Base-by-base conservation (phyloP, 2,329 filamentous ascomycete species). In the Pseudocercospora cruenta region DNA sequence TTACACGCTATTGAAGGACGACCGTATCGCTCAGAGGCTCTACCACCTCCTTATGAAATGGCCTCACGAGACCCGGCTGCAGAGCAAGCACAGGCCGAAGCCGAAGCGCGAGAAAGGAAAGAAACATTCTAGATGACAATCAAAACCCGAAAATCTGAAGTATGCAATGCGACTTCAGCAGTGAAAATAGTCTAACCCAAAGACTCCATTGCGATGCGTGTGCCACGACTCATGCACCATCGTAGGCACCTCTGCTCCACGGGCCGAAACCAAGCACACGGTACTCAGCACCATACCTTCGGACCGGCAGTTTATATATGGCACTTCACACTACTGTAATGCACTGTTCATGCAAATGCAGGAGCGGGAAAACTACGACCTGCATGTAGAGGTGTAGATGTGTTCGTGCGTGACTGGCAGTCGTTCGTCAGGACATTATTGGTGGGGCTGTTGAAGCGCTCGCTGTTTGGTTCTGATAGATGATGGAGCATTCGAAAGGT, bases 1-100 rank as follows among this genome's bases (percentile, higher is more conserved):
- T 86, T 97, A 76, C 94, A 91, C 79, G 88, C 92, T 43, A 93
- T 93, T 1, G 92, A 97, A 80, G 93, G 93, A 14, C 33, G 12
- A 36, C 33, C 33, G 3, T 36, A 36, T 14, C 33, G 12, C 12
- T 36, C 33, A 12, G 33, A 36, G 33, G 10, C 33, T 4, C 10
- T 36, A 2, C 33, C 33, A 10, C 33, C 33, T 36, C 33, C 10
- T 2, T 36, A 36, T 36, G 33, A 36, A 36, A 36, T 14, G 33
- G 33, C 33, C 33, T 36, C 28, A 31, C 28, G 28, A 31, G 28
- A 31, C 6, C 28, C 28, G 8, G 8, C 8, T 31, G 28, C 28
- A 31, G 28, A 33, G 31, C 31, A 33, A 39, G 14, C 14, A 39
- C 36, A 5, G n/a, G 16, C 36, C 36, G 14, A 39, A 39, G 16